A percentile compares a stretch with the other conserved stretches of the same genome.
phyloP scores from a whole-genome alignment of 2,329 filamentous ascomycete genomes.

The Hypoxylon sp. region DNA sequence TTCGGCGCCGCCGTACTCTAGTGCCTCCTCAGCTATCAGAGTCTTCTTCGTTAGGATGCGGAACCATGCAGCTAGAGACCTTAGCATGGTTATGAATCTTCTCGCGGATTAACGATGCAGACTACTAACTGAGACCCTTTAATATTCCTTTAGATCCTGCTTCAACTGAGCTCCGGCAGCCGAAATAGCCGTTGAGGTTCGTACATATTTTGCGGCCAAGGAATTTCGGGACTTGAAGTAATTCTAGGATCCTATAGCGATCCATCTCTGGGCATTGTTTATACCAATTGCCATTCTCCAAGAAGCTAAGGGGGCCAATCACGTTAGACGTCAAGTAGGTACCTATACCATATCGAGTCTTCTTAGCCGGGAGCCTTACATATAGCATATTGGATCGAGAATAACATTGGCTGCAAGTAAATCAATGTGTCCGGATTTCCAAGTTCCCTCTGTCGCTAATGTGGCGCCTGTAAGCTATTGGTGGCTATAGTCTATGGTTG shows the following conservation, averaged over 20 bases:
- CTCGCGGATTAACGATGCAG: background rate
- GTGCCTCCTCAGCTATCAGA: background rate
- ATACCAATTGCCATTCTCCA: conserved; percentile 4
- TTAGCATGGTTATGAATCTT: background rate
- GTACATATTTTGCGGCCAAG: background rate
- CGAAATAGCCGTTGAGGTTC: background rate
- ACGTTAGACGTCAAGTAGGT: background rate
- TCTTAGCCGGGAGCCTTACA: background rate
- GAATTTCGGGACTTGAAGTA: background rate
- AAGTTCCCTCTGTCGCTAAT: background rate
- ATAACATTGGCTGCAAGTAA: background rate
- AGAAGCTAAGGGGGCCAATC: background rate
- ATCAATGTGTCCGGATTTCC: background rate
- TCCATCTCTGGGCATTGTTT: background rate
- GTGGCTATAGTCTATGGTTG: background rate
- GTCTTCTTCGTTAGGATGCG: conserved; percentile 3
- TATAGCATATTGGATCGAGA: conserved; percentile 1
- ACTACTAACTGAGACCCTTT: conserved; percentile 1
- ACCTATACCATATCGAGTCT: background rate
- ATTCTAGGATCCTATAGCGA: background rate
- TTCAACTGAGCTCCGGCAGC: background rate
- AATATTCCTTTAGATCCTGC: background rate
- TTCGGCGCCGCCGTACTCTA: background rate
- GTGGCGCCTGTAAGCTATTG: background rate
- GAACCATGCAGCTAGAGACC: background rate